phyloP scores from a whole-genome alignment of 2,329 filamentous ascomycete genomes.

The Fusarium illudens region DNA sequence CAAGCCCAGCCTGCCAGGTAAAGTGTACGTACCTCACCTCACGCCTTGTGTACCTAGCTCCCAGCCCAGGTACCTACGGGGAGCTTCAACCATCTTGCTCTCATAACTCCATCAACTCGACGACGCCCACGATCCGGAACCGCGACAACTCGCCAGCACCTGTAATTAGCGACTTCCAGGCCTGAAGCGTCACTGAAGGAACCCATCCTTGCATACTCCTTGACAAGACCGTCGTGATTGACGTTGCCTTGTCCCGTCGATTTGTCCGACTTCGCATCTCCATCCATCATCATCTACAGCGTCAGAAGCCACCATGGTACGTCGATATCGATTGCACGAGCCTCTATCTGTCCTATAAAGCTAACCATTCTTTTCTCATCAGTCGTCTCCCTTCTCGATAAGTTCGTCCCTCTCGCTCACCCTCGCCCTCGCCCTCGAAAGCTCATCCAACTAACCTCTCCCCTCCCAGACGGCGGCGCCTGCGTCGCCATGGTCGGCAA shows the following conservation, averaged over 20 bases:
- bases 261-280: conserved; percentile 32
- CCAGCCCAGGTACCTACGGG: conserved; percentile 23
- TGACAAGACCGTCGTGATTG: conserved; percentile 32
- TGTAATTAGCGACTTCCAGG: conserved; percentile 13
- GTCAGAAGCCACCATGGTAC: conserved; percentile 44
- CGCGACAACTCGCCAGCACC: conserved; percentile 9
- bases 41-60: conserved; percentile 31
- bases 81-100: conserved; percentile 37
- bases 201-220: background rate
- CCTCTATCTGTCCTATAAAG: conserved; percentile 11
- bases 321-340: conserved; percentile 1
- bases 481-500: conserved; percentile 99
- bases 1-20: conserved; percentile 3
- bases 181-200: background rate
- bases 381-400: conserved; percentile 95
- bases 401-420: conserved; percentile 64
- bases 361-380: conserved; percentile 44
- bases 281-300: conserved; percentile 23
- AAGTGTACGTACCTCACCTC: conserved; percentile 36
- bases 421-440: background rate
- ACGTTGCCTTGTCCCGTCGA: conserved; percentile 22
- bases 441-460: conserved; percentile 23
- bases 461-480: conserved; percentile 78
- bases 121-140: conserved; percentile 18
- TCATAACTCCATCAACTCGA: conserved; percentile 28